phyloP scores from a whole-genome alignment of 2,329 filamentous ascomycete genomes.

The Fusarium redolens region DNA sequence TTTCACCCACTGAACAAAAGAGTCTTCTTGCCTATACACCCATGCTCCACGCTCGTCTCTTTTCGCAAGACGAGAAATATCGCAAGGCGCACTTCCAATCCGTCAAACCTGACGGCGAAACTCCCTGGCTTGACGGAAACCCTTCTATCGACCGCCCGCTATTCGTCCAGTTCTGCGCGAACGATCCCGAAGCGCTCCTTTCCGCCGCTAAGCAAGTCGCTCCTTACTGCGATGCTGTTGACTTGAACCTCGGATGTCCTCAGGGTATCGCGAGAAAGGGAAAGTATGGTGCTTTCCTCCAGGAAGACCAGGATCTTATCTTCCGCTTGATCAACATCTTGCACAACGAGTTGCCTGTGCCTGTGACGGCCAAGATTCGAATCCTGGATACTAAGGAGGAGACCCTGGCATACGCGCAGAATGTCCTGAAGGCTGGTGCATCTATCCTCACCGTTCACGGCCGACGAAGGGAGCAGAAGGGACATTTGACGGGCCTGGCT shows the following conservation, averaged over 20 bases:
- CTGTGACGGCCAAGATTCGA: constrained; percentile 94
- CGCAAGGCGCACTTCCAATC: constrained; percentile 86
- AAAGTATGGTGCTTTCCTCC: constrained; percentile 92
- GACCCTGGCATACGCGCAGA: constrained; percentile 89
- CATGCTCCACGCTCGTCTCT: constrained; percentile 95
- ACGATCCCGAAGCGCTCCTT: constrained; percentile 83
- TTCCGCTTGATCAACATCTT: constrained; percentile 85
- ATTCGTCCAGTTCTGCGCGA: constrained; percentile 96
- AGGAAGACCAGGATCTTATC: constrained; percentile 90
- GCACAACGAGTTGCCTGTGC: constrained; percentile 80
- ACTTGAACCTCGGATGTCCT: constrained; percentile 94
- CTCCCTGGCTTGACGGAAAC: constrained; percentile 85
- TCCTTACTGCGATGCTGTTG: constrained; percentile 93
- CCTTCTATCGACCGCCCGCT: constrained; percentile 85
- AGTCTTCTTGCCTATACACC: constrained; percentile 89
- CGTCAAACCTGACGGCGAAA: constrained; percentile 50
- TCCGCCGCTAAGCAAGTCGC: constrained; percentile 81
- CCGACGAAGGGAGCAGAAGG: constrained; percentile 89
- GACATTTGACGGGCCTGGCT: constrained; percentile 91
- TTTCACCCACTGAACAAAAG: constrained; percentile 72
- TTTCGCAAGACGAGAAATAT: constrained; percentile 80
- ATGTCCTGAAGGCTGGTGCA: constrained; percentile 86
- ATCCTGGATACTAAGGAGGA: constrained; percentile 87
- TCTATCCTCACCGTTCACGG: constrained; percentile 96
- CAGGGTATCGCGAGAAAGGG: constrained; percentile 94